Conservation (phyloP, 768 basidiomycete species). For the Boletus fagicola region DNA sequence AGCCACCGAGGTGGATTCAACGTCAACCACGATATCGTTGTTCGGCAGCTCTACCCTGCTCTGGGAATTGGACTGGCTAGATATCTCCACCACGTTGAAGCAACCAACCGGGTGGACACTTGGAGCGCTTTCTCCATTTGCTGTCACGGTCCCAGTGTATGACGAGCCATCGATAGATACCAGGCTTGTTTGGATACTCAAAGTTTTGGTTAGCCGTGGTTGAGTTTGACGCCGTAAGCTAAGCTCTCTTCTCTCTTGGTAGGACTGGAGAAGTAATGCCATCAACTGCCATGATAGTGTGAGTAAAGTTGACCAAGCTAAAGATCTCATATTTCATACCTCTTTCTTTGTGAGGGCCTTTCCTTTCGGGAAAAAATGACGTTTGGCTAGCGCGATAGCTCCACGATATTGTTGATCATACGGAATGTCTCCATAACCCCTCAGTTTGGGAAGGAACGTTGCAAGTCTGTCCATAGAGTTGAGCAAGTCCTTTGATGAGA, state of each 20-base stretch:
- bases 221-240: background rate
- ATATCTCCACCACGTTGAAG: background rate
- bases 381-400: slow-evolving; percentile 28
- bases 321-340: slow-evolving; percentile 8
- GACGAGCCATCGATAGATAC: background rate
- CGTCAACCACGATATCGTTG: background rate
- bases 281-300: slow-evolving; percentile 18
- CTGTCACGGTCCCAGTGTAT: background rate
- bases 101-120: background rate
- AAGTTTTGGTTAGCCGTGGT: slow-evolving; percentile 10
- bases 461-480: slow-evolving; percentile 19
- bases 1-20: background rate
- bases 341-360: slow-evolving; percentile 25
- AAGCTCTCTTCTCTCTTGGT: slow-evolving; percentile 23
- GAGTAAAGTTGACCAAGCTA: background rate
- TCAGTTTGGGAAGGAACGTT: slow-evolving; percentile 29
- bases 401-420: slow-evolving; percentile 29
- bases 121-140: background rate
- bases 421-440: slow-evolving; percentile 29
- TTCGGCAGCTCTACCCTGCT: background rate
- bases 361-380: slow-evolving; percentile 28
- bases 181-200: slow-evolving; percentile 25
- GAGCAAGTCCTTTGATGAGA: background rate
- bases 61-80: background rate
- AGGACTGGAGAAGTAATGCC: slow-evolving; percentile 23